phyloP scores from a whole-genome alignment of 2,329 filamentous ascomycete species.

The Zopfia rhizophila region DNA sequence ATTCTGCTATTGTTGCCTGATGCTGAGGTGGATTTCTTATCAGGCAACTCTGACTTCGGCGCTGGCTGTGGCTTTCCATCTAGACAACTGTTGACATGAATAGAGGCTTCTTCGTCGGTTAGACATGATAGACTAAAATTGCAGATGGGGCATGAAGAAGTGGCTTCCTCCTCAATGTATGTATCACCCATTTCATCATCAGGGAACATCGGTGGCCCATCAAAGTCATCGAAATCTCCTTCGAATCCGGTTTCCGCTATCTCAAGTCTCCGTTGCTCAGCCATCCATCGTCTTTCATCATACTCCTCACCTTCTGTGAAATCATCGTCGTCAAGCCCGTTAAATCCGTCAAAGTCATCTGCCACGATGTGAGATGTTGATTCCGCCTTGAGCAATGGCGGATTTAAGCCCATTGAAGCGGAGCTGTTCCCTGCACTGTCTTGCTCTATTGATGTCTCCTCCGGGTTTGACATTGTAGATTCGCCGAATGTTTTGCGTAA shows the following conservation, averaged over 20 bases:
- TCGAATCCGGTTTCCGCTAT: conserved; percentile 60
- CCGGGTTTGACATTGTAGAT: background rate
- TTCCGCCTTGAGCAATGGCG: conserved; percentile 55
- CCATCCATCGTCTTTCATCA: conserved; percentile 72
- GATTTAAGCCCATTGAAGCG: conserved; percentile 23
- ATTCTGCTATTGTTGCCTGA: conserved; percentile 54
- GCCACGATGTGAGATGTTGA: conserved; percentile 57
- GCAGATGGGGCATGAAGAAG: conserved; percentile 79
- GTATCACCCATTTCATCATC: conserved; percentile 28
- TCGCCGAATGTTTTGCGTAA: too few relatives aligned
- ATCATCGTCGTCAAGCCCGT: conserved; percentile 70
- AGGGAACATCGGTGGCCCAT: conserved; percentile 50
- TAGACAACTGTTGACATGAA: conserved; percentile 92
- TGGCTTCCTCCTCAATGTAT: conserved; percentile 13
- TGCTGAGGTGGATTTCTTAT: conserved; percentile 18
- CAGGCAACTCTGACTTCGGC: conserved; percentile 38
- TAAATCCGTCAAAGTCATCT: conserved; percentile 64
- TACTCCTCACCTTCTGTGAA: conserved; percentile 66
- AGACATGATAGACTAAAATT: conserved; percentile 68
- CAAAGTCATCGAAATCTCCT: conserved; percentile 63
- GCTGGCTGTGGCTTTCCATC: conserved; percentile 79
- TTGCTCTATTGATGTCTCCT: conserved; percentile 12
- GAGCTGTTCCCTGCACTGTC: conserved; percentile 26
- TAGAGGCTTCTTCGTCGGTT: conserved; percentile 71
- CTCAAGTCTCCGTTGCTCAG: conserved; percentile 70